These are phyloP conservation scores for Emmonsiellopsis sp. DNA, from an alignment of 2,329 filamentous ascomycete species.

Conservation along the genomic window DNA sequence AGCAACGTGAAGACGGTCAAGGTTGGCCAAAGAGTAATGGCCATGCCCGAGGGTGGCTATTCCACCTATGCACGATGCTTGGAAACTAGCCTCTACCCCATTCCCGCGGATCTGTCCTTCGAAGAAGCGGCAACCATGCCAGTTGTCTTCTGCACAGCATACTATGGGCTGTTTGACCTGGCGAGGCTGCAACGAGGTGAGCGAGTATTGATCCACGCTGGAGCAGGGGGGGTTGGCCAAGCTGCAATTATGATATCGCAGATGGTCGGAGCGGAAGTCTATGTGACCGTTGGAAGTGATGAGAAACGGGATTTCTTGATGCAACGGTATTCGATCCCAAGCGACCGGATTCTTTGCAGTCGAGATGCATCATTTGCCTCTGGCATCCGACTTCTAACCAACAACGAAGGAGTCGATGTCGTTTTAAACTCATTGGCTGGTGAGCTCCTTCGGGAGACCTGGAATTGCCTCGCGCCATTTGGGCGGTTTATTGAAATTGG, in stretches of 20 bases:
- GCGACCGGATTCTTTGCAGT: constrained; percentile 9
- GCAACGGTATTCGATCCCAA: constrained; percentile 7
- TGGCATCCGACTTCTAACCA: constrained; percentile 9
- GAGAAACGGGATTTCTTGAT: constrained; percentile 12
- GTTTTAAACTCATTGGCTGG: constrained; percentile 12
- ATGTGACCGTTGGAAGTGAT: constrained; percentile 12
- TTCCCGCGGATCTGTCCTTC: constrained; percentile 4
- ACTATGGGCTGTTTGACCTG: constrained; percentile 4
- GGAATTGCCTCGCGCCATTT: constrained; percentile 10
- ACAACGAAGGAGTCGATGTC: constrained; percentile 9
- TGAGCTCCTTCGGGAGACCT: constrained; percentile 7
- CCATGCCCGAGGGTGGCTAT: constrained; percentile 19
- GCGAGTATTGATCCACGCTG: constrained; percentile 16
- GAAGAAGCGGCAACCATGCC: constrained; percentile 17
- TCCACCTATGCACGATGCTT: no score
- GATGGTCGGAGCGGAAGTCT: constrained; percentile 13
- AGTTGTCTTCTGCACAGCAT: constrained; percentile 7
- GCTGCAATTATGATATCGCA: constrained; percentile 14
- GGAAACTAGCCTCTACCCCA: background rate
- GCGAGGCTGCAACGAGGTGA: constrained; percentile 6
- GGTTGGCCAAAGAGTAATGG: no score
- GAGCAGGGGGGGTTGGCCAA: constrained; percentile 14
- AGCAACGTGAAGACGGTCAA: constrained; percentile 22
- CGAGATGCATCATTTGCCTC: constrained; percentile 7
- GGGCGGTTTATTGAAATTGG: constrained; percentile 7